Conservation (phyloP, 2,329 filamentous ascomycete genomes). For the Claviceps sp. region DNA sequence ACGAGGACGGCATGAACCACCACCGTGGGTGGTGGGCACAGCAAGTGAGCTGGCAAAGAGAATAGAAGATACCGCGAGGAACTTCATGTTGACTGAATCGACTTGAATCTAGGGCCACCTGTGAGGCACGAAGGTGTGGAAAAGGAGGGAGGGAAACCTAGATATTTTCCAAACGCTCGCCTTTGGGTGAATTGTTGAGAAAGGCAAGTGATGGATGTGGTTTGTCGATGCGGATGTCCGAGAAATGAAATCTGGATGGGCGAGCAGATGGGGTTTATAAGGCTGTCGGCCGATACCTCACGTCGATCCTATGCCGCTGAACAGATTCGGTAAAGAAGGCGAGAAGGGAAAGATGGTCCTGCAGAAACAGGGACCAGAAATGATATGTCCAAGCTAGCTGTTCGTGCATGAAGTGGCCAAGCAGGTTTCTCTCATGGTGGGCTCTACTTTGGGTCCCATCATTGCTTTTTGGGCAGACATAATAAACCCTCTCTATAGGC, state of each 20-base stretch:
- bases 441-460: not conserved
- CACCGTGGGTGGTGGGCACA: conserved; percentile 5
- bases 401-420: not conserved
- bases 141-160: not conserved
- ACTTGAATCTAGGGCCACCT: not conserved
- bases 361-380: not conserved
- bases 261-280: not conserved
- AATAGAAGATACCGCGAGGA: conserved; percentile 7
- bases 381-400: not conserved
- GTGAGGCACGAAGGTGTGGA: not conserved
- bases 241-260: not conserved
- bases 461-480: not conserved
- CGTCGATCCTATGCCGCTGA: not conserved
- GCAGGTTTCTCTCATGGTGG: not conserved
- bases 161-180: not conserved
- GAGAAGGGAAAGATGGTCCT: not conserved
- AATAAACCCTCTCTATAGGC: not conserved
- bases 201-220: not conserved
- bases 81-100: conserved; percentile 7
- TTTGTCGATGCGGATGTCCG: not conserved
- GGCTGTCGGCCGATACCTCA: not conserved
- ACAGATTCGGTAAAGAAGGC: not conserved
- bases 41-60: conserved; percentile 8
- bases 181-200: not conserved
- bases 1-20: conserved; percentile 2